Conservation (phyloP, 768 basidiomycete species). For the Basidioascus undulatus region DNA sequence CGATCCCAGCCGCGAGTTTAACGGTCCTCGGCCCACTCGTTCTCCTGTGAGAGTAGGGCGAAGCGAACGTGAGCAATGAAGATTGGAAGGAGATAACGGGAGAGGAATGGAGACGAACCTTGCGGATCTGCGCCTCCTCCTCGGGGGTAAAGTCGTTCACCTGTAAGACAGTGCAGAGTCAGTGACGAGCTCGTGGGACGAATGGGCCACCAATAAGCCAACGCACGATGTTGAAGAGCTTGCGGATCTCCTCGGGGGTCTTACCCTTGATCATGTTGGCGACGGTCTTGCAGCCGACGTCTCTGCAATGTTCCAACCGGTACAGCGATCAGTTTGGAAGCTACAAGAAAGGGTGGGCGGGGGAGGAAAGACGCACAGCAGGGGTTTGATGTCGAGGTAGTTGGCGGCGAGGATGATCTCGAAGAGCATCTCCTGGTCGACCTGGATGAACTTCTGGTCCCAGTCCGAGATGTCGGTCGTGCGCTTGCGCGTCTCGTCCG, state of each 20-base stretch:
- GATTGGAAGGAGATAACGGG: constrained; percentile 2
- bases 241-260: constrained; percentile 96
- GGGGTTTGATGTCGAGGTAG: constrained; percentile 97
- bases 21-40: constrained; percentile 23
- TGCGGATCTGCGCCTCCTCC: constrained; percentile 79
- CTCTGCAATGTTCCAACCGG: constrained; percentile 32
- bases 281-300: constrained; percentile 94
- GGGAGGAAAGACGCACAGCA: constrained; percentile 47
- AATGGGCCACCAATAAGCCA: neutral
- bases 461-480: constrained; percentile 98
- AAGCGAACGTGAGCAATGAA: constrained; percentile 7
- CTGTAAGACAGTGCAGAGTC: too few species aligned
- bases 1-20: too few species aligned
- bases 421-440: constrained; percentile 99
- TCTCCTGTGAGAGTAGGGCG: constrained; percentile 59
- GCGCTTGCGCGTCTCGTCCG: constrained; percentile 87
- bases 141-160: constrained; percentile 89
- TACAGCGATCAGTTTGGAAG: neutral
- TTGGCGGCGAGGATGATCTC: constrained; percentile 99
- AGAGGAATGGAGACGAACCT: too few species aligned
- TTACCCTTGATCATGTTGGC: constrained; percentile 99
- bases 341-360: too few species aligned
- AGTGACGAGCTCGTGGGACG: constrained; percentile 13
- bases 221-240: constrained; percentile 75
- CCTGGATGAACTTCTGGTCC: constrained; percentile 96